Conservation (phyloP, 1,139 yeast species). For the Saccharomycopsis hybrid region DNA sequence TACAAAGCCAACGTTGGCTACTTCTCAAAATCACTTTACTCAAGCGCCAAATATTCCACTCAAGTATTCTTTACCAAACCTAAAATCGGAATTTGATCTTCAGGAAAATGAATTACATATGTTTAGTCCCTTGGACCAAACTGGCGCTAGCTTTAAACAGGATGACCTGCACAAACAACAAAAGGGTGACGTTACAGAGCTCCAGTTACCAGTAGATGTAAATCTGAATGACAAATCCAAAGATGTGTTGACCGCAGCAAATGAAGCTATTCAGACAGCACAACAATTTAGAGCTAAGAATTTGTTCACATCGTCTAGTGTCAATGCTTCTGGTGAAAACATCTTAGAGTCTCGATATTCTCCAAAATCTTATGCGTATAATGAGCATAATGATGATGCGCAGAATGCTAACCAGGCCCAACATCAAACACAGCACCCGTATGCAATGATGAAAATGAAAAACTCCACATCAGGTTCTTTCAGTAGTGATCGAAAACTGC, state of each 20-base stretch:
- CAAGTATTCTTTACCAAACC: not conserved
- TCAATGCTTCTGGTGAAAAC: not conserved
- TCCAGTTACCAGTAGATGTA: not conserved
- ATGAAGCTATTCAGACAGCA: slow-evolving; percentile 16
- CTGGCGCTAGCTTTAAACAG: not conserved
- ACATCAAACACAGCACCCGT: not conserved
- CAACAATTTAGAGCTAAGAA: slow-evolving; percentile 17
- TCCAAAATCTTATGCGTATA: not conserved
- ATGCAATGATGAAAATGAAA: slow-evolving; percentile 1
- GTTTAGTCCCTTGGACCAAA: slow-evolving; percentile 6
- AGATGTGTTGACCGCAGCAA: slow-evolving; percentile 13
- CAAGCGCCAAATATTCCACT: too few relatives aligned
- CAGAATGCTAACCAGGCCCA: not conserved
- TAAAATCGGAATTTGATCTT: not conserved
- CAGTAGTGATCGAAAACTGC: too few relatives aligned
- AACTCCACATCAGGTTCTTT: too few relatives aligned
- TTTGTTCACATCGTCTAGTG: slow-evolving; percentile 6
- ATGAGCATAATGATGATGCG: not conserved
- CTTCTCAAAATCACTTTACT: not conserved
- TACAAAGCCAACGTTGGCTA: not conserved
- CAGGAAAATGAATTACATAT: too few relatives aligned
- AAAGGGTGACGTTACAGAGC: not conserved
- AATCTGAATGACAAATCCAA: too few relatives aligned
- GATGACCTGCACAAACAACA: not conserved
- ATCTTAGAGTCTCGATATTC: not conserved